Conservation (phyloP, 306 rosid genomes). For the Vigna radiata region DNA sequence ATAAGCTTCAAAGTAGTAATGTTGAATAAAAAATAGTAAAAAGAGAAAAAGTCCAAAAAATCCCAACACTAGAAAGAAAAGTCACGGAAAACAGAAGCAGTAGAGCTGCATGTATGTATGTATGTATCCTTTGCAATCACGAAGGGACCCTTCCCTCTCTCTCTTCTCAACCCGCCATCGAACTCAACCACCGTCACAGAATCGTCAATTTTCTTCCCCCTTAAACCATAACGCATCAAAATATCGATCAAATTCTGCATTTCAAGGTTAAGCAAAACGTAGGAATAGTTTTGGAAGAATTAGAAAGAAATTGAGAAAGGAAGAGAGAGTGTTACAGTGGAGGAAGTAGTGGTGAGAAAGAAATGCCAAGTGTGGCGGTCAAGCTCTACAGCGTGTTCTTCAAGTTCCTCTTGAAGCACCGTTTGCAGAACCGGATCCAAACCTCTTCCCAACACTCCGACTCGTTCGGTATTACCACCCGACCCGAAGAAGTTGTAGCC, state of each 20-base stretch:
- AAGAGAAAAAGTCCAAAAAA: not conserved
- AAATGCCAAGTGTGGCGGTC: slow-evolving; percentile 97
- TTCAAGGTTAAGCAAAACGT: no score
- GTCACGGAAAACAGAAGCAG: not conserved
- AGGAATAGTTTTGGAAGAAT: no score
- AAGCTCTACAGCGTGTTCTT: slow-evolving; percentile 98
- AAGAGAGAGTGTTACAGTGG: slow-evolving; percentile 1
- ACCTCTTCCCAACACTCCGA: slow-evolving; percentile 60
- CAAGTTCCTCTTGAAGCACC: slow-evolving; percentile 99
- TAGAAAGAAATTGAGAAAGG: not conserved
- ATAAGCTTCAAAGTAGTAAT: not conserved
- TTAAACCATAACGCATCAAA: slow-evolving; percentile 34
- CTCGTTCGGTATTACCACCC: slow-evolving; percentile 82
- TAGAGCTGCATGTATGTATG: slow-evolving; percentile 30
- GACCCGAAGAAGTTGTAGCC: slow-evolving; percentile 84
- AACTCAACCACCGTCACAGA: slow-evolving; percentile 47
- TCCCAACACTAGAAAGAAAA: not conserved
- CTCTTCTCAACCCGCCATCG: slow-evolving; percentile 43
- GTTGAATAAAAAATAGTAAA: not conserved
- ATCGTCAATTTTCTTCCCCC: slow-evolving; percentile 41
- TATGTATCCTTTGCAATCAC: slow-evolving; percentile 22
- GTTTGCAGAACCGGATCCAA: slow-evolving; percentile 91
- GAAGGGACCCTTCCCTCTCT: not conserved
- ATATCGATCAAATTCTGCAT: not conserved
- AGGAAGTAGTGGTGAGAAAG: slow-evolving; percentile 33